phyloP scores from a whole-genome alignment of 1,284 basidiomycete genomes.

The Cutaneotrichosporon mucoides region DNA sequence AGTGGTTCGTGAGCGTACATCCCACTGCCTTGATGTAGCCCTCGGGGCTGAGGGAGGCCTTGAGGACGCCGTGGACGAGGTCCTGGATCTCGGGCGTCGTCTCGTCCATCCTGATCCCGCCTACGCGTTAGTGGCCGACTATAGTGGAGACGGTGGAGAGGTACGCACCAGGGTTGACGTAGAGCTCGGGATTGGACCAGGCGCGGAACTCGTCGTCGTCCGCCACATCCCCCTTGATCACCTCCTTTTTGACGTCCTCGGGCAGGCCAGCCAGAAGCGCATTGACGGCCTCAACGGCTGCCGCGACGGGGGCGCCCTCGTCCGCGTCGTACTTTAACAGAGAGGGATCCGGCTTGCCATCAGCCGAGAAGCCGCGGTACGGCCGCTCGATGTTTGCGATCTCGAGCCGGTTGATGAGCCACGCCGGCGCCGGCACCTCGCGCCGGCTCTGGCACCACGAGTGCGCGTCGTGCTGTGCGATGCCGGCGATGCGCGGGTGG shows the following conservation, averaged over 20 bases:
- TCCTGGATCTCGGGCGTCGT: constrained; percentile 24
- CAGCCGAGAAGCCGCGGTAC: constrained; percentile 35
- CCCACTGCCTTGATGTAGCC: constrained; percentile 42
- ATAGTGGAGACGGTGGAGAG: not conserved
- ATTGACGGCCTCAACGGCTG: constrained; percentile 29
- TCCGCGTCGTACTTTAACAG: constrained; percentile 33
- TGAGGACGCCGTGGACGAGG: constrained; percentile 33
- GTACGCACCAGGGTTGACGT: constrained; percentile 30
- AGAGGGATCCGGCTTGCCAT: constrained; percentile 30
- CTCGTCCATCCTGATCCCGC: constrained; percentile 46
- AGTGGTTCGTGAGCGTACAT: constrained; percentile 42
- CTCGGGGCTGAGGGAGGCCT: constrained; percentile 30
- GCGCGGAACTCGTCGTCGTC: constrained; percentile 37
- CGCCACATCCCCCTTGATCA: constrained; percentile 30
- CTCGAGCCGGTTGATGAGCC: constrained; percentile 40
- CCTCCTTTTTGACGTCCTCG: constrained; percentile 20
- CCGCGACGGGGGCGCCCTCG: constrained; percentile 39
- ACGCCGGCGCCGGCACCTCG: constrained; percentile 35
- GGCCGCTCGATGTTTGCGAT: constrained; percentile 33
- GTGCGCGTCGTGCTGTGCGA: constrained; percentile 25
- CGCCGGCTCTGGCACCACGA: constrained; percentile 37
- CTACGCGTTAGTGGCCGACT: not conserved
- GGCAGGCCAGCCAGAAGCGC: constrained; percentile 22
- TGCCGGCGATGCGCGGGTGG: constrained; percentile 41
- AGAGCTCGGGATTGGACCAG: constrained; percentile 45